Evolutionary conservation across 2,329 filamentous ascomycete genomes (phyloP).

Genomic region (Xylariaceae sp.): DNA sequence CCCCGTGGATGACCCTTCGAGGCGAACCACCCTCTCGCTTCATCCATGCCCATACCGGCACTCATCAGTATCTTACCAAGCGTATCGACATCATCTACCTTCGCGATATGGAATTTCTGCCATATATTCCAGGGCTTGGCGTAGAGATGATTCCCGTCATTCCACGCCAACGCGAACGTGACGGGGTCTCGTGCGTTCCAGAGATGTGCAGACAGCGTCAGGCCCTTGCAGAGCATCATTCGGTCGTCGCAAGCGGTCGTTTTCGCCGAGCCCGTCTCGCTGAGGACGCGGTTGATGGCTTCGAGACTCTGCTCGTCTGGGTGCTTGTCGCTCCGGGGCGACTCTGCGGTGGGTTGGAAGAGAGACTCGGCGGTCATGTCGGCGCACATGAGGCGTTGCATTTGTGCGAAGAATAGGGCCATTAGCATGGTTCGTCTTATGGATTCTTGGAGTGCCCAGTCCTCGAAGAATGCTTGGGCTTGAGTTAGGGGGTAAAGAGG

Average conservation of each 20-base stretch:
- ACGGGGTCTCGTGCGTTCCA: conserved; percentile 15
- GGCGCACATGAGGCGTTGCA: conserved; percentile 9
- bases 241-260: conserved; percentile 2
- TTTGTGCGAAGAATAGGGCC: conserved; percentile 11
- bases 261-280: not conserved
- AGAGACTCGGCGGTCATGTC: conserved; percentile 4
- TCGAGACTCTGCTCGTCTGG: not conserved
- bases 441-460: conserved; percentile 18
- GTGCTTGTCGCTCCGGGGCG: not conserved
- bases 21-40: conserved; percentile 15
- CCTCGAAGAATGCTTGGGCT: conserved; percentile 12
- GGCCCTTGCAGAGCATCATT: conserved; percentile 8
- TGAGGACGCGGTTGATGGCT: not conserved
- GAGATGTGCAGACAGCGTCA: conserved; percentile 19
- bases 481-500: conserved; percentile 12
- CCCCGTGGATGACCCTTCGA: conserved; percentile 4
- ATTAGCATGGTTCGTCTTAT: conserved; percentile 12
- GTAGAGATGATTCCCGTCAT: conserved; percentile 11
- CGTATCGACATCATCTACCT: conserved; percentile 15
- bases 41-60: conserved; percentile 13
- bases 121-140: conserved; percentile 8
- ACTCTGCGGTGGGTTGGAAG: not conserved
- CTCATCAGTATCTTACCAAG: conserved; percentile 15
- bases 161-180: conserved; percentile 18
- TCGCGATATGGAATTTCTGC: not conserved